Evolutionary conservation across 164 flowering plant species (phyloP), one percentile per base, ranked within the genome.

Genomic region (Chimonanthus salicifolius): DNA sequence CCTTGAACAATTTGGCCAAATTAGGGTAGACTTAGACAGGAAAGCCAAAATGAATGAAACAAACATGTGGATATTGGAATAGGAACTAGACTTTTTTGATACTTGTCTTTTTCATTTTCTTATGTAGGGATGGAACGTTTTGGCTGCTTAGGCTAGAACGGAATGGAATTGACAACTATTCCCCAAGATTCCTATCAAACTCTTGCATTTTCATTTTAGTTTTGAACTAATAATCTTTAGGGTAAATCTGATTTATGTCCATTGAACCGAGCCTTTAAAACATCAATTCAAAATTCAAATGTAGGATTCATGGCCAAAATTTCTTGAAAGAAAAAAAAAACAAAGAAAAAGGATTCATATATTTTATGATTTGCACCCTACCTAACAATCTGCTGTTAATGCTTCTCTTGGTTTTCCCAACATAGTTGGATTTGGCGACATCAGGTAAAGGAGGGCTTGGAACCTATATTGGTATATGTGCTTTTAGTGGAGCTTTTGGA

Each of bases 401-500:
- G 33, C 33, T 33, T 33, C 33, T 33, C 33, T 18, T 63, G 43
- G 2, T 21, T 63, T 62, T 63, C 9, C 44, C 9, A 2, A 2
- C 8, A 18, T 63, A 63, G 44, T 63, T 63, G 66, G 21, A 63
- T 63, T 63, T 63, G 66, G 33, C 33, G 20, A 62, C 65, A 62
- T 62, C 65, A 5, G 43, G 65, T n/a, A 62, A 18, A 4, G 9
- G 65, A 62, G 21, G 65, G 33, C n/a, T 62, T 18, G 65, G 65
- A 62, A 18, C 65, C 10, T 43, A 5, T 45, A 65, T 21, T 65
- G 48, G 88, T 9, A 73, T 90, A 15, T 91, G 94, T 72, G 69
- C 66, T 1, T 49, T 87, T 13, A 81, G 83, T 74, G 92, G 74
- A 47, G 80, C 82, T 60, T 88, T 91, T 84, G 98, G 98, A 50